Evolutionary conservation across 352 stramenopile genomes (phyloP).

Genomic region (Albugo candida): DNA sequence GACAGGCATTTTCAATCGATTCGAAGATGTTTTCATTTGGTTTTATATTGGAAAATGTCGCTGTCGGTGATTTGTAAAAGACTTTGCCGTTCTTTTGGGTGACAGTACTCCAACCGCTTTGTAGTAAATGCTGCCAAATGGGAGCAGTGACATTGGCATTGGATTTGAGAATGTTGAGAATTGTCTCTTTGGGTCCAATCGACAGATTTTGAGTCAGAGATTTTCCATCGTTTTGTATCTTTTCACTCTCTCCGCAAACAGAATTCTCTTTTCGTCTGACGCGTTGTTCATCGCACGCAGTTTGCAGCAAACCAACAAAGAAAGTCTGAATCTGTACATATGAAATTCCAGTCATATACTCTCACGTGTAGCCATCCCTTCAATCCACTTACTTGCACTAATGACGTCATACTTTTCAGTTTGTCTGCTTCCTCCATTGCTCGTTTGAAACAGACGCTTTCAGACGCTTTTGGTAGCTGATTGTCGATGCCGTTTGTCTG

Average conservation of each 20-base stretch:
- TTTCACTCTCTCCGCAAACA: neutral
- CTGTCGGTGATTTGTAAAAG: constrained; percentile 49
- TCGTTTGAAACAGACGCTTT: neutral
- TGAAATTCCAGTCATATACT: no score
- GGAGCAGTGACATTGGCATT: constrained; percentile 3
- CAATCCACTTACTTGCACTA: no score
- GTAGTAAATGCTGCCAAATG: constrained; percentile 42
- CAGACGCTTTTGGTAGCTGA: neutral
- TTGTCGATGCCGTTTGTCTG: neutral
- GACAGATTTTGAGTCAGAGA: neutral
- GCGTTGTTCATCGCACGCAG: no score
- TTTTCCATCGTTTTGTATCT: neutral
- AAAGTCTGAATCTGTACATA: no score
- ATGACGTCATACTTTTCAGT: no score
- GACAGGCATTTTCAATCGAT: constrained; percentile 32
- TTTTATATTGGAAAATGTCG: constrained; percentile 41
- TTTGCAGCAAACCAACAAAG: no score
- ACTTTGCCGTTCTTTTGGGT: constrained; percentile 23
- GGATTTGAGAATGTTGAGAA: neutral
- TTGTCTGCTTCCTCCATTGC: no score
- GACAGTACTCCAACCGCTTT: constrained; percentile 36
- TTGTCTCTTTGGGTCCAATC: neutral
- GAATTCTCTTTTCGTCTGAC: neutral
- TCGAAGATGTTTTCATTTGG: constrained; percentile 69
- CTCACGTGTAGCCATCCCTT: no score